Evolutionary conservation across 75 land plant species (phyloP).

Genomic region (Sequoiadendron giganteum): DNA sequence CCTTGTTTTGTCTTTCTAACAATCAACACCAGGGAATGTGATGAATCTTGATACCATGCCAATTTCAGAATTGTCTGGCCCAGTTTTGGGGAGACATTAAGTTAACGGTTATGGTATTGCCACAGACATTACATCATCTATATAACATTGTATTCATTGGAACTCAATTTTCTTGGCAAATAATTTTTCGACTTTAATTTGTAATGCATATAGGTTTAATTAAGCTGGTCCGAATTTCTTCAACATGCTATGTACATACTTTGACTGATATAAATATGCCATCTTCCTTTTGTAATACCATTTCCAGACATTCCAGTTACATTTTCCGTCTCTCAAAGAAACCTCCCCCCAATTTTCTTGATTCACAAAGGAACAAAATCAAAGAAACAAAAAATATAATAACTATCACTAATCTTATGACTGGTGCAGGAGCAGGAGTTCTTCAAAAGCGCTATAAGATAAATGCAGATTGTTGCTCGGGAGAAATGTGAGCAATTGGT

Average conservation of each 20-base stretch:
- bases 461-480: conserved; percentile 48
- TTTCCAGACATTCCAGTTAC: background rate
- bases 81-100: background rate
- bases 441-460: conserved; percentile 74
- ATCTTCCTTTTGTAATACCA: background rate
- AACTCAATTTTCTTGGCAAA: background rate
- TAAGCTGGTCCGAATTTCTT: background rate
- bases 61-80: background rate
- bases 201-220: background rate
- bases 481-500: conserved; percentile 55
- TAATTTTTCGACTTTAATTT: background rate
- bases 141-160: background rate
- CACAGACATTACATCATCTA: background rate
- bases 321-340: background rate
- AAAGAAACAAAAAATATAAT: background rate
- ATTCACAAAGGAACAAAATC: too few relatives aligned
- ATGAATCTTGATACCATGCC: background rate
- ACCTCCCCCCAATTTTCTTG: background rate
- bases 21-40: background rate
- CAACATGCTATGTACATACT: background rate
- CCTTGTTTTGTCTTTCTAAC: background rate
- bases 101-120: too few relatives aligned
- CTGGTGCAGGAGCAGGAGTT: conserved; percentile 50
- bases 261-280: background rate
- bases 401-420: background rate